Percentiles rank a stretch among this genome's conserved stretches.
These are phyloP conservation scores for Ceratocystis cubensis DNA, from an alignment of 2,329 filamentous ascomycete genomes.

Conservation along the genomic window DNA sequence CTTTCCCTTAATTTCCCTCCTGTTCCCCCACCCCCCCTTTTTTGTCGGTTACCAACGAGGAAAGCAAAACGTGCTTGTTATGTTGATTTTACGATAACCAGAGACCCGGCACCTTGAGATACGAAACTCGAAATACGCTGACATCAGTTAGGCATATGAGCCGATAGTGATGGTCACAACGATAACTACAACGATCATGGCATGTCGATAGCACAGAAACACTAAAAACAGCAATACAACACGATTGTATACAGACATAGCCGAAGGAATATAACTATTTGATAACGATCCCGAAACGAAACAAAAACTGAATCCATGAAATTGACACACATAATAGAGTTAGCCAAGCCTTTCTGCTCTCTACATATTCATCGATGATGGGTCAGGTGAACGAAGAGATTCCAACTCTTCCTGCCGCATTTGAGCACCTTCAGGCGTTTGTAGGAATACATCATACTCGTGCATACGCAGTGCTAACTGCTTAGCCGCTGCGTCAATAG, in stretches of 20 bases:
- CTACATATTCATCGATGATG: conserved; percentile 6
- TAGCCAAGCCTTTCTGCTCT: not conserved
- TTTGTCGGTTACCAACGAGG: not conserved
- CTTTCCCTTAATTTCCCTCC: not conserved
- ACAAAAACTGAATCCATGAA: no score
- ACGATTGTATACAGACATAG: no score
- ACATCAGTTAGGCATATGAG: no score
- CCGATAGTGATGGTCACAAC: no score
- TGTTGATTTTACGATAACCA: not conserved
- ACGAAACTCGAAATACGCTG: not conserved
- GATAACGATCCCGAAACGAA: no score
- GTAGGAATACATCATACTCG: conserved; percentile 37
- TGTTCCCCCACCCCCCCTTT: not conserved
- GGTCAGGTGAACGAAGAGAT: conserved; percentile 1
- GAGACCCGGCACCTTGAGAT: not conserved
- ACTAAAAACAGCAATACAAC: no score
- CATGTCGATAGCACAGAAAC: no score
- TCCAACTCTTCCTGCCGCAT: conserved; percentile 14
- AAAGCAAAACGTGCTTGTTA: no score
- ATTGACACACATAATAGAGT: no score
- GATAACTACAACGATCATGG: no score
- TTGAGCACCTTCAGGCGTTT: conserved; percentile 22
- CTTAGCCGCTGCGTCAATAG: conserved; percentile 42
- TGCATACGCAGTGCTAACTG: conserved; percentile 42
- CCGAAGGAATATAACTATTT: no score